Evolutionary conservation across 345 rosid genomes (phyloP).

Genomic region (Conringia planisiliqua): DNA sequence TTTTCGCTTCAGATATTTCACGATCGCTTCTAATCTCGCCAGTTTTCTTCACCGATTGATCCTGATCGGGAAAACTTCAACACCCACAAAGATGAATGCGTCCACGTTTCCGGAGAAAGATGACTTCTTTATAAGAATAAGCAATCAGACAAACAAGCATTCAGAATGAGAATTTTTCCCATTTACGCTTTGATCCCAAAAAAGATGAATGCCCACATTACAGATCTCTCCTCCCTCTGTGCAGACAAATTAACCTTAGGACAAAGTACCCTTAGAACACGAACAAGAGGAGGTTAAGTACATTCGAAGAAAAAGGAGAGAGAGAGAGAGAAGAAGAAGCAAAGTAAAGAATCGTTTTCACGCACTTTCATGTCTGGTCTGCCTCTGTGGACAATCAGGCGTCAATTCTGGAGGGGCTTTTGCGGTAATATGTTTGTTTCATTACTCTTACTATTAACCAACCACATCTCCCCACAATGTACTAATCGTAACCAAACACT

Average conservation of each 20-base stretch:
- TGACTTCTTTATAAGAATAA: neutral
- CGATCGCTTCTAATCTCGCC: conserved; percentile 17
- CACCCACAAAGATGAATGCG: conserved; percentile 6
- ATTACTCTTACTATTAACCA: no score
- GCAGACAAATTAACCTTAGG: neutral
- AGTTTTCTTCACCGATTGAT: conserved; percentile 5
- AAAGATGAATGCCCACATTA: neutral
- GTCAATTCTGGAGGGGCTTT: neutral
- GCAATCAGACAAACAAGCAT: neutral
- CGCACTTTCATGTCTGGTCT: neutral
- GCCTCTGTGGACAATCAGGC: neutral
- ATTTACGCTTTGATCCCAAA: neutral
- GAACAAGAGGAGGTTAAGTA: no score
- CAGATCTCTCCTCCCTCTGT: conserved; percentile 8
- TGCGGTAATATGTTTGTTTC: conserved; percentile 8
- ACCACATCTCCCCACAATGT: no score
- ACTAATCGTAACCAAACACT: neutral
- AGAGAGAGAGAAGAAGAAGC: neutral
- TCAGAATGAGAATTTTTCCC: neutral
- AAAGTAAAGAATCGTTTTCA: neutral
- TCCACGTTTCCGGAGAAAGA: neutral
- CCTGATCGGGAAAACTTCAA: conserved; percentile 1
- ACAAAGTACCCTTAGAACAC: neutral
- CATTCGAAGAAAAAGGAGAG: neutral
- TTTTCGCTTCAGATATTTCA: conserved; percentile 9